These are phyloP conservation scores for Geranium incanum DNA, from an alignment of 441 rosid genomes.

Conservation along the genomic window DNA sequence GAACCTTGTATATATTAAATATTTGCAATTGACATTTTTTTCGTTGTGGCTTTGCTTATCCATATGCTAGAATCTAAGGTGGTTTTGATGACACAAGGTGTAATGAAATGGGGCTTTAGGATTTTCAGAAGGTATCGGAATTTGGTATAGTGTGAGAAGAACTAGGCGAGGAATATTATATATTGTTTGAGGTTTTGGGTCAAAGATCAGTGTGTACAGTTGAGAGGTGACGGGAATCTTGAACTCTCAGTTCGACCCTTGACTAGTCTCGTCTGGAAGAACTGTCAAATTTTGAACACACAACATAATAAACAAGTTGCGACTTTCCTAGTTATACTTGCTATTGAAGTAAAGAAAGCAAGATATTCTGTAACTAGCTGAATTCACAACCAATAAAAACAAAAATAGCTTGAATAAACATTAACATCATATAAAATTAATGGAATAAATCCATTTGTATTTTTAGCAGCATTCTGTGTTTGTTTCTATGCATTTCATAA, in stretches of 20 bases:
- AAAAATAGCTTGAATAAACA: not conserved
- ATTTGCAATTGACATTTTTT: not conserved
- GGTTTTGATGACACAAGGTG: not conserved
- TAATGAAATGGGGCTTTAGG: not conserved
- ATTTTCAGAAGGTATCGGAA: not conserved
- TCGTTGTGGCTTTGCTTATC: not conserved
- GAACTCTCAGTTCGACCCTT: not conserved
- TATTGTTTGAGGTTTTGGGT: not conserved
- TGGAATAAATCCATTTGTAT: not conserved
- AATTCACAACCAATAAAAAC: not conserved
- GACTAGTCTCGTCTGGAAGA: not conserved
- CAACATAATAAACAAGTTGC: not conserved
- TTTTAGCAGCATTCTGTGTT: not conserved
- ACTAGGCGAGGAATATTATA: not conserved
- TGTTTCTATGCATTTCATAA: not conserved
- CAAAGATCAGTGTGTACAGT: not conserved
- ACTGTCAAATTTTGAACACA: not conserved
- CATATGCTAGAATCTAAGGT: not conserved
- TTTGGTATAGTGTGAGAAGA: not conserved
- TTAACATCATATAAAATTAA: not conserved
- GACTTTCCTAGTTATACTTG: too few relatives aligned
- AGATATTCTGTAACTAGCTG: not conserved
- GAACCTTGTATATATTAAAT: not conserved
- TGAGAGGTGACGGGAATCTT: not conserved
- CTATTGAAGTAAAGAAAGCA: not conserved